Conservation (phyloP, 495 filamentous ascomycete species). For the Emericellopsis terricola region DNA sequence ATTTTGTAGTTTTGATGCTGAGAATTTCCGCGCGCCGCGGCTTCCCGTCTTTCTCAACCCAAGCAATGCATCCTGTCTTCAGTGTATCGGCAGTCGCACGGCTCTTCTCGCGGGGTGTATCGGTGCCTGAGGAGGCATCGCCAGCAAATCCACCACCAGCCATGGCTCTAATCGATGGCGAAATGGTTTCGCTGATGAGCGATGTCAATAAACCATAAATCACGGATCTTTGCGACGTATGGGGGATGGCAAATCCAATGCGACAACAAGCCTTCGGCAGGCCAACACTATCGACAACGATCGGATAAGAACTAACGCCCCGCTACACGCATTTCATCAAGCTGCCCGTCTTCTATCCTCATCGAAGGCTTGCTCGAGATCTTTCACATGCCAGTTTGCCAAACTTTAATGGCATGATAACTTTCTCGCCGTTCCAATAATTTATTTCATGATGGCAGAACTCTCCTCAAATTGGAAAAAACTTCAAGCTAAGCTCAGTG, state of each 20-base stretch:
- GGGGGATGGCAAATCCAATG: too few species aligned
- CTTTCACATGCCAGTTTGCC: background rate
- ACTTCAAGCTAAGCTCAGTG: constrained; percentile 45
- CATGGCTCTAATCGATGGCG: too few species aligned
- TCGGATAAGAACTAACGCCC: too few species aligned
- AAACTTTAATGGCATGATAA: background rate
- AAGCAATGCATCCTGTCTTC: constrained; percentile 32
- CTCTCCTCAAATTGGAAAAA: constrained; percentile 58
- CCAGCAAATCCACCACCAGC: constrained; percentile 16
- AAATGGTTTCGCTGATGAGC: too few species aligned
- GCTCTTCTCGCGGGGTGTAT: constrained; percentile 45
- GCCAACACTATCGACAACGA: too few species aligned
- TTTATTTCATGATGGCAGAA: constrained; percentile 14
- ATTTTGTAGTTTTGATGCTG: constrained; percentile 69
- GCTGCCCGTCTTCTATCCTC: too few species aligned
- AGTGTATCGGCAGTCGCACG: constrained; percentile 65
- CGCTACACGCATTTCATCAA: too few species aligned
- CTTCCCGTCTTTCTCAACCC: constrained; percentile 50
- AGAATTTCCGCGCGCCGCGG: constrained; percentile 85
- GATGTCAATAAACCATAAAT: too few species aligned
- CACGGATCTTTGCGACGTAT: too few species aligned
- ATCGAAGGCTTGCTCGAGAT: too few species aligned
- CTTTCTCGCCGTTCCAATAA: too few species aligned
- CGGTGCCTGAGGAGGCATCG: constrained; percentile 25
- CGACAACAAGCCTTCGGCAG: too few species aligned